Conservation (phyloP, 169 alveolate genomes). For the Amoebophrya sp. region DNA sequence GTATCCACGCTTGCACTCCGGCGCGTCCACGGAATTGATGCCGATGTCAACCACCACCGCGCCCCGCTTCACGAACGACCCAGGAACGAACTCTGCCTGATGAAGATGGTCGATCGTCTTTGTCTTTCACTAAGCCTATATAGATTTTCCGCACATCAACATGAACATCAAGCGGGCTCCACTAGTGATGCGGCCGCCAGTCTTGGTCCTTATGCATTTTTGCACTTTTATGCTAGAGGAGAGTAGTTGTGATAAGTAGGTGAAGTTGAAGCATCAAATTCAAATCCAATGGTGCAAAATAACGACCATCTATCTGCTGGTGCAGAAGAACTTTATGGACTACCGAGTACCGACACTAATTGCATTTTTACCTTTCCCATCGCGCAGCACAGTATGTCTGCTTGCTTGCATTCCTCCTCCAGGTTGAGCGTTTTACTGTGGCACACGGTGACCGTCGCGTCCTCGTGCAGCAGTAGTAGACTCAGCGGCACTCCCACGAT, state of each 20-base stretch:
- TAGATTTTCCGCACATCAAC: too few species aligned
- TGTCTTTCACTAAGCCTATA: too few species aligned
- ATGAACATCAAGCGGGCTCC: neutral
- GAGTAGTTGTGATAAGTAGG: neutral
- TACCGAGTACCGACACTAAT: too few species aligned
- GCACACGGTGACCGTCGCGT: conserved; percentile 39
- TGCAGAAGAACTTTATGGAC: too few species aligned
- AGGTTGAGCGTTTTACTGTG: conserved; percentile 39
- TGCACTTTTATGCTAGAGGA: neutral
- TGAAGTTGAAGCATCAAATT: neutral
- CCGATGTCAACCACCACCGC: conserved; percentile 58
- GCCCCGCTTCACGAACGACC: conserved; percentile 44
- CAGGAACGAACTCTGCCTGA: conserved; percentile 22
- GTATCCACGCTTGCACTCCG: neutral
- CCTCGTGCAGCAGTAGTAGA: conserved; percentile 22
- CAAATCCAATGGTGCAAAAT: neutral
- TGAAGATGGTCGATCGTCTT: too few species aligned
- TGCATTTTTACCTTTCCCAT: neutral
- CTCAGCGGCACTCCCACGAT: conserved; percentile 54
- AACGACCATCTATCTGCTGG: neutral
- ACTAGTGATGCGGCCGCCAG: neutral
- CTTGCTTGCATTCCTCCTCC: neutral
- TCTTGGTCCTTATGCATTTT: neutral
- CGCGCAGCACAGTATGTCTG: neutral
- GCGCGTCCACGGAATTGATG: conserved; percentile 26